Conservation (phyloP, 306 rosid genomes). For the Fagus sylvatica region DNA sequence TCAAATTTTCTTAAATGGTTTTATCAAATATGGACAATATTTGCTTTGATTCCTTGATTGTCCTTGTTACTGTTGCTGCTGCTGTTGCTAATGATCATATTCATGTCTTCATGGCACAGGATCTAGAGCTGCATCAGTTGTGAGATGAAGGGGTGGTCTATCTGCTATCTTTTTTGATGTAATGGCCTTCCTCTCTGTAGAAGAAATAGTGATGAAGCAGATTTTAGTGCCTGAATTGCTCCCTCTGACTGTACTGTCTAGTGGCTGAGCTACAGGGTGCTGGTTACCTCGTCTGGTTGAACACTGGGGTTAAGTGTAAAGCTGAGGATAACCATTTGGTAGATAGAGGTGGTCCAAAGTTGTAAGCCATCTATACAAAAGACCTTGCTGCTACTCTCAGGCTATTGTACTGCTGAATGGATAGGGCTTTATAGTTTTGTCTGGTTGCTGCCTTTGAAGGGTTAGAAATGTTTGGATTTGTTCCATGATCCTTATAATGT, state of each 20-base stretch:
- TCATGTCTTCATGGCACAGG: slow-evolving; percentile 24
- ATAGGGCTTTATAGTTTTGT: neutral
- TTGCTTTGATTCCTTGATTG: neutral
- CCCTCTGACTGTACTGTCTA: neutral
- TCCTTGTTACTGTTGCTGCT: slow-evolving; percentile 1
- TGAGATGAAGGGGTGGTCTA: slow-evolving; percentile 14
- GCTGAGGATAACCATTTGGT: too few species aligned
- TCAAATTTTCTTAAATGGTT: neutral
- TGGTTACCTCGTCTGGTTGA: too few species aligned
- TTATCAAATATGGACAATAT: neutral
- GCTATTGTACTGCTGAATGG: neutral
- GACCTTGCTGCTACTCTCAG: neutral
- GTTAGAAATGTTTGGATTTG: neutral
- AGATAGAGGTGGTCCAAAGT: too few species aligned
- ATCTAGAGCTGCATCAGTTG: slow-evolving; percentile 24
- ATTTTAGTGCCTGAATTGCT: neutral
- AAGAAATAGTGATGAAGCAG: neutral
- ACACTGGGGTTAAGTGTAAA: too few species aligned
- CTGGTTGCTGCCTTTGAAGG: neutral
- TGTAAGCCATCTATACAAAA: too few species aligned
- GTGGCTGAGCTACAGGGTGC: neutral
- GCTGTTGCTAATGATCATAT: neutral
- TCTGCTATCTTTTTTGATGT: neutral
- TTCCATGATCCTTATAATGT: neutral
- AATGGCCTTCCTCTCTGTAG: neutral